These are phyloP conservation scores for Areca catechu DNA, from an alignment of 176 grass and related monocot genomes.

Conservation along the genomic window DNA sequence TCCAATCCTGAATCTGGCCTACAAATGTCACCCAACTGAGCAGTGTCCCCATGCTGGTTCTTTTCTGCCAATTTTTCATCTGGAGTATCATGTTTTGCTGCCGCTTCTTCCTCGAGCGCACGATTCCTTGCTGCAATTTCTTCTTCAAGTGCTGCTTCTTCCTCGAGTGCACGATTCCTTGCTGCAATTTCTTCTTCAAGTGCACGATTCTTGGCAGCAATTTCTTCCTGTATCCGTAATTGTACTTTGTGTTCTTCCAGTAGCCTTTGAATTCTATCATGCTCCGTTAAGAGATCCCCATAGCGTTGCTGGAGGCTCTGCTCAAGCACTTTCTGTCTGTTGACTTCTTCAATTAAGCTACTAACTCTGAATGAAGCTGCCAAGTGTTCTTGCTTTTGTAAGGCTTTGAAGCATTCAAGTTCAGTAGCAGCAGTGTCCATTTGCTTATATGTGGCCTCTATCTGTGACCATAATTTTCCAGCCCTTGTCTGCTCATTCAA, in stretches of 20 bases:
- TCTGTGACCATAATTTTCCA: conserved; percentile 61
- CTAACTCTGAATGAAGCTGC: conserved; percentile 52
- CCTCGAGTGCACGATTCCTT: conserved; percentile 17
- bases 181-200: conserved; percentile 17
- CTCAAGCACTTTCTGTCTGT: conserved; percentile 73
- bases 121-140: conserved; percentile 20
- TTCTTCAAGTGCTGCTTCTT: conserved; percentile 9
- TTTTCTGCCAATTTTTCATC: conserved; percentile 1
- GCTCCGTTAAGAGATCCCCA: conserved; percentile 44
- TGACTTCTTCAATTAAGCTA: conserved; percentile 58
- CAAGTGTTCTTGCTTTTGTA: conserved; percentile 81
- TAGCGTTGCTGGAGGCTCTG: conserved; percentile 46
- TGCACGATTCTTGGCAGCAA: conserved; percentile 8
- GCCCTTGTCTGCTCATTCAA: conserved; percentile 39
- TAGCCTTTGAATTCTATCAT: conserved; percentile 42
- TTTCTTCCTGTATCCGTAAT: conserved; percentile 26
- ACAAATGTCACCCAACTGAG: no score
- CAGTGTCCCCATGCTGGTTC: not conserved
- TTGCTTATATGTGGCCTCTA: conserved; percentile 78
- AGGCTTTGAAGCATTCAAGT: conserved; percentile 74
- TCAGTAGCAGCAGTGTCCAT: conserved; percentile 74
- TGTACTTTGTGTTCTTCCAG: conserved; percentile 49
- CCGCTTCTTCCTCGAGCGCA: conserved; percentile 13
- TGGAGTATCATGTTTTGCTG: not conserved
- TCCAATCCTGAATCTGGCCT: no score